A percentile compares a stretch with the other conserved stretches of the same genome.
Conservation (phyloP, 176 grass and related monocot species). For the Musa schizocarpa region DNA sequence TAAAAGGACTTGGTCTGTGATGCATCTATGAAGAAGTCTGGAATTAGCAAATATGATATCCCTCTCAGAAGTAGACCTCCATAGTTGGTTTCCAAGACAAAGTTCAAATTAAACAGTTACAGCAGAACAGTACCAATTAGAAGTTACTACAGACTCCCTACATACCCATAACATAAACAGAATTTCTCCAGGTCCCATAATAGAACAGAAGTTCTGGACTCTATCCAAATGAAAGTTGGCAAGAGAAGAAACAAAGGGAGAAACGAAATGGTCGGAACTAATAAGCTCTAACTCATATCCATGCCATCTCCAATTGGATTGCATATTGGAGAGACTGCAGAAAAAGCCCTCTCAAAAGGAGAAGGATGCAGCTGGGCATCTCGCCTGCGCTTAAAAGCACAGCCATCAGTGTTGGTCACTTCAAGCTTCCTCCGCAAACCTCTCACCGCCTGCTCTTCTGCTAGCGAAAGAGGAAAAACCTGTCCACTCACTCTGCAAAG, state of each 20-base stretch:
- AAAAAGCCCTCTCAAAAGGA: constrained; percentile 82
- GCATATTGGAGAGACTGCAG: constrained; percentile 53
- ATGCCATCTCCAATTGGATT: constrained; percentile 92
- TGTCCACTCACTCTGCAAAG: constrained; percentile 90
- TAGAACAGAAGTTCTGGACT: constrained; percentile 38
- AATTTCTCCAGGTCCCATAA: constrained; percentile 35
- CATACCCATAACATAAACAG: constrained; percentile 36
- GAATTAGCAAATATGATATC: background rate
- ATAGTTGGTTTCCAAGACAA: background rate
- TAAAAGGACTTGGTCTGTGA: background rate
- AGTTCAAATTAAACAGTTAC: constrained; percentile 48
- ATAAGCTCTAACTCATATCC: constrained; percentile 91
- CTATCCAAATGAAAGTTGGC: constrained; percentile 38
- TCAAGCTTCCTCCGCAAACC: constrained; percentile 95
- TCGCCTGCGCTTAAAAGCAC: constrained; percentile 79
- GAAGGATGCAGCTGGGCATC: constrained; percentile 64
- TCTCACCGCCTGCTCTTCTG: constrained; percentile 74
- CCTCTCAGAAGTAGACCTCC: constrained; percentile 1
- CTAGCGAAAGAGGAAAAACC: constrained; percentile 77
- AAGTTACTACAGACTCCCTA: constrained; percentile 51
- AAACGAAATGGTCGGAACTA: constrained; percentile 42
- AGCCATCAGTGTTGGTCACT: constrained; percentile 58
- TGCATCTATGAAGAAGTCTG: background rate
- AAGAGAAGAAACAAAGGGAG: constrained; percentile 21
- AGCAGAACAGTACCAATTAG: constrained; percentile 32